Evolutionary conservation across 345 rosid genomes (phyloP), one percentile per base, ranked within the genome.

Genomic region (Sapria himalayana): DNA sequence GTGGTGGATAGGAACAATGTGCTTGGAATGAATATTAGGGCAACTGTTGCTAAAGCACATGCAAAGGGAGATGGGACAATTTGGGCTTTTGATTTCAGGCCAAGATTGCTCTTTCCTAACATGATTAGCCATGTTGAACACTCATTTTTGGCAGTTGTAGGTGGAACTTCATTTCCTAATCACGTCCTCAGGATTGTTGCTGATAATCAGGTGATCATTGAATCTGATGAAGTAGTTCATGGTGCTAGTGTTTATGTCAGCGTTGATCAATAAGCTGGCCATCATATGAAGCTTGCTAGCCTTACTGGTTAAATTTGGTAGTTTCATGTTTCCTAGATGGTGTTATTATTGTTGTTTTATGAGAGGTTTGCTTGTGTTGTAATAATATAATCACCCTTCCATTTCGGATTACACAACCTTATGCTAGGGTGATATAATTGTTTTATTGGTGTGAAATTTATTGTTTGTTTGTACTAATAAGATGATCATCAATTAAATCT

Each of bases 1-100:
- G 48, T 79, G 7, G 79, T 89, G 22, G 85, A 84, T 4, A 58
- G 81, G 48, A 89, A 89, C 59, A 77, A 42, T 29, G 99, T 53
- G 9, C 33, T 37, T 10, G 89, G 93, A 12, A 91, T 91, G 99
- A 67, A 22, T 0, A 0, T 38, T 10, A 80, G 21, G 42, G 66
- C 95, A 9, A 91, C 93, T 1, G 65, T 67, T 16, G 93, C 71
- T 1, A 79, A 52, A 43, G 66, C 62, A 11, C 57, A 70, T 3
- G 64, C 55, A 7, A 20, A 45, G 19, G 78, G 81, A 50, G 77
- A 69, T 5, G 84, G 92, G 22, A 84, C 70, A 10, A 58, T 70
- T 0, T 80, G 93, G 92, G 61, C 66, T 2, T 57, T 80, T 39
- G 89, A 91, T 60, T 84, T 84, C 14, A 59, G 33, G 19, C 59